Conservation (phyloP, 176 grass and related monocot genomes). For the Aegilops tauschii region DNA sequence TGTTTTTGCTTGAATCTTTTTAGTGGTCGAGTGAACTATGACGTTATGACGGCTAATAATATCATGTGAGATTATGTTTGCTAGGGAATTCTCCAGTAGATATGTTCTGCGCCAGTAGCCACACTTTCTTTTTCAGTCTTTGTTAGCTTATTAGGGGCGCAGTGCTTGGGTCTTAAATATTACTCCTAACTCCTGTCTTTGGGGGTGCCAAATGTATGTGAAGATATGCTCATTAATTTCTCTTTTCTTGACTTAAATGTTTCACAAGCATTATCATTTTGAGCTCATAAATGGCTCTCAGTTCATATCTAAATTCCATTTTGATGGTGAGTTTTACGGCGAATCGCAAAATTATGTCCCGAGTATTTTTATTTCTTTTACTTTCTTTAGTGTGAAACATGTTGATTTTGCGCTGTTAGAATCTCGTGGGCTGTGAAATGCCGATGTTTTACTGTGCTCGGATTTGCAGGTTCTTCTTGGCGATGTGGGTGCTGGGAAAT, state of each 20-base stretch:
- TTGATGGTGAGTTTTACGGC: background rate
- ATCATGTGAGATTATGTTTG: background rate
- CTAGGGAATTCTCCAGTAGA: background rate
- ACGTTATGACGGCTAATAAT: background rate
- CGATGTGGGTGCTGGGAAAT: slow-evolving; percentile 93
- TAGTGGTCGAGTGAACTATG: background rate
- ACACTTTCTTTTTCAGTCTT: background rate
- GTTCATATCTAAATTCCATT: slow-evolving; percentile 4
- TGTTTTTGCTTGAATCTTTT: background rate
- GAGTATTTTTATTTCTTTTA: background rate
- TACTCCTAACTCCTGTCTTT: background rate
- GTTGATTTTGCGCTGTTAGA: slow-evolving; percentile 2
- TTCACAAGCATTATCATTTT: background rate
- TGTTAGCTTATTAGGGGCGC: background rate
- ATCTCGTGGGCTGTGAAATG: background rate
- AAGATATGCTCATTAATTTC: background rate
- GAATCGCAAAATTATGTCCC: background rate
- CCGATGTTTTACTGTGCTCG: background rate
- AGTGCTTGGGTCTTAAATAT: background rate
- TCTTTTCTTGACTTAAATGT: background rate
- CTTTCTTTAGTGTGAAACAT: background rate
- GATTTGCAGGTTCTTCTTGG: slow-evolving; percentile 79
- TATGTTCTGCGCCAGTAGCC: background rate
- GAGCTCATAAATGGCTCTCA: background rate
- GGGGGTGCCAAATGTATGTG: background rate